Evolutionary conservation across 1,284 basidiomycete genomes (phyloP).

Genomic region (Baeospora myosura): DNA sequence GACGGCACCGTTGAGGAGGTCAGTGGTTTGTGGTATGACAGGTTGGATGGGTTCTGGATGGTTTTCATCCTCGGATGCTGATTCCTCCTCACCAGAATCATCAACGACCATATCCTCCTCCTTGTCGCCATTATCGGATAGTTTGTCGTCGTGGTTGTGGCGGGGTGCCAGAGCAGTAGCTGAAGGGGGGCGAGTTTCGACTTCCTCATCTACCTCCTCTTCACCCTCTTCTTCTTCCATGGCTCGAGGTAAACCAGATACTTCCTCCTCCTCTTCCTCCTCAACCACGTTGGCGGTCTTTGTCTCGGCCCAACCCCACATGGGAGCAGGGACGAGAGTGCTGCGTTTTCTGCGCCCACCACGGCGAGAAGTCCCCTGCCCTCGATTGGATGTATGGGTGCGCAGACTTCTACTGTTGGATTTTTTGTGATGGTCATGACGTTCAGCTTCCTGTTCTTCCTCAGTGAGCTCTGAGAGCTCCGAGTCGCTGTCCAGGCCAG

Average conservation of each 20-base stretch:
- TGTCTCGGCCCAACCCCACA: conserved; percentile 71
- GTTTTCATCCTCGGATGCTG: background rate
- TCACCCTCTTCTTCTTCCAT: conserved; percentile 12
- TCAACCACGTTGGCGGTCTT: conserved; percentile 45
- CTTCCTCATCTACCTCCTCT: conserved; percentile 2
- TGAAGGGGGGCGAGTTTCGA: background rate
- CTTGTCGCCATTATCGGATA: background rate
- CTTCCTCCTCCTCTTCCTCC: conserved; percentile 25
- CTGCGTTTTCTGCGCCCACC: conserved; percentile 50
- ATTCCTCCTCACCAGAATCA: conserved; percentile 3
- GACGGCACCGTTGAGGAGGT: conserved; percentile 6
- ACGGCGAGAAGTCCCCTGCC: conserved; percentile 18
- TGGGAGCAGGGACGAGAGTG: conserved; percentile 61
- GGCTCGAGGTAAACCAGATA: conserved; percentile 7
- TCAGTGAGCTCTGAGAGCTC: conserved; percentile 78
- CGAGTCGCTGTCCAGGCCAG: conserved; percentile 53
- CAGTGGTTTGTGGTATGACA: conserved; percentile 4
- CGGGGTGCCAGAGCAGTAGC: background rate
- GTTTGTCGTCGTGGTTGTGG: conserved; percentile 6
- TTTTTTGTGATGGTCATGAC: conserved; percentile 9
- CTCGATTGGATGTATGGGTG: conserved; percentile 6
- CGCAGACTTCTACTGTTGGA: conserved; percentile 12
- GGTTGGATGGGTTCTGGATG: background rate
- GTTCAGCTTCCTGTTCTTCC: conserved; percentile 53
- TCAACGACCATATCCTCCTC: conserved; percentile 13